phyloP scores from a whole-genome alignment of 805 yeast genomes.

The Cyberlindnera maritima region DNA sequence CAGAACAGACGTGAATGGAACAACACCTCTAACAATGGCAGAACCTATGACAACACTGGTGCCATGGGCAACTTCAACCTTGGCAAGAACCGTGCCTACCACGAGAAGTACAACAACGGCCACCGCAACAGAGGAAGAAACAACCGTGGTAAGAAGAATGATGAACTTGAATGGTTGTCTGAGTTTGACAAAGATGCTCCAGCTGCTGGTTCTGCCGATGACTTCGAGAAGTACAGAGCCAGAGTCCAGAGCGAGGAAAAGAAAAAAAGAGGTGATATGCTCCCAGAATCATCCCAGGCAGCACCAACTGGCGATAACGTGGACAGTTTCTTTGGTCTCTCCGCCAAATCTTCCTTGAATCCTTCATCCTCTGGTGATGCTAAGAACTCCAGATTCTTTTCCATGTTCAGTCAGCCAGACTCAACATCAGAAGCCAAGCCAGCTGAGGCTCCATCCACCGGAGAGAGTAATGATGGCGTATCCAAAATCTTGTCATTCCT shows the following conservation, averaged over 20 bases:
- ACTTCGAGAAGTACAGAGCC: constrained; percentile 40
- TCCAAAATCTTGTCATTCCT: constrained; percentile 27
- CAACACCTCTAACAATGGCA: constrained; percentile 7
- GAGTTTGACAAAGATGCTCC: constrained; percentile 23
- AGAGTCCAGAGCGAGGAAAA: constrained; percentile 36
- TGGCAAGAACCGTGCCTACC: constrained; percentile 12
- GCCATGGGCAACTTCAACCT: constrained; percentile 31
- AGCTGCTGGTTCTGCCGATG: constrained; percentile 28
- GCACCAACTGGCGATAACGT: constrained; percentile 13
- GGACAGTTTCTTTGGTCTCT: constrained; percentile 26
- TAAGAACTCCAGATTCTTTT: constrained; percentile 28
- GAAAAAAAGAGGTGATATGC: constrained; percentile 31
- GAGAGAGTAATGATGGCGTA: constrained; percentile 16
- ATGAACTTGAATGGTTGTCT: constrained; percentile 22
- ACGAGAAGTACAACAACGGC: constrained; percentile 4
- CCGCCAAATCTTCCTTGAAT: constrained; percentile 9
- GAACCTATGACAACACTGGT: constrained; percentile 24
- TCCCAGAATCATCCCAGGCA: background rate
- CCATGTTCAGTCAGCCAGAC: constrained; percentile 26
- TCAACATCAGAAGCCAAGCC: constrained; percentile 2
- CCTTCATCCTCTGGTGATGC: constrained; percentile 15
- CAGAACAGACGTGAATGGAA: constrained; percentile 16
- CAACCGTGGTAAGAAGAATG: constrained; percentile 11
- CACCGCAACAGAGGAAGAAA: constrained; percentile 14
- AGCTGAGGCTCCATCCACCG: background rate